These are phyloP conservation scores for Termitomyces sp. DNA, from an alignment of 768 basidiomycete species.

Conservation along the genomic window DNA sequence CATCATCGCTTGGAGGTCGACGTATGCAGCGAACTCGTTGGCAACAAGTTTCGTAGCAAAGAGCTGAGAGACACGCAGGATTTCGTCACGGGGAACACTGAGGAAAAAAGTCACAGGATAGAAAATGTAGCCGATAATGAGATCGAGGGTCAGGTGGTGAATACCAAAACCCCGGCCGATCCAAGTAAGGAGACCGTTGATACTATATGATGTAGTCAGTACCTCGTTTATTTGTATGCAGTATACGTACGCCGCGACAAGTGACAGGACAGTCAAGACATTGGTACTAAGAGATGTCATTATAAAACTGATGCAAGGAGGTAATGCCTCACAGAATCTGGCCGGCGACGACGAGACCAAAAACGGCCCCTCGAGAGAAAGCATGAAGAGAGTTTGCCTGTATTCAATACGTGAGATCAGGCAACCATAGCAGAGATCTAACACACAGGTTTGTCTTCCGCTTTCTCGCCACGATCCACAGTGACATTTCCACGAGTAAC, in stretches of 20 bases:
- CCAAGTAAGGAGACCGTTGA: conserved; percentile 88
- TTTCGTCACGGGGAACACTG: conserved; percentile 77
- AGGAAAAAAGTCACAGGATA: conserved; percentile 83
- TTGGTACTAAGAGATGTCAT: conserved; percentile 48
- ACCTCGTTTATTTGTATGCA: neutral
- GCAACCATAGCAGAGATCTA: neutral
- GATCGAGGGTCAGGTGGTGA: conserved; percentile 74
- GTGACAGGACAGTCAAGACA: conserved; percentile 78
- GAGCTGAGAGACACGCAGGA: conserved; percentile 72
- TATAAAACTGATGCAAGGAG: conserved; percentile 4
- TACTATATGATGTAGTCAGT: conserved; percentile 15
- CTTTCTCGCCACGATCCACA: conserved; percentile 69
- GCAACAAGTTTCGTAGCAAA: conserved; percentile 85
- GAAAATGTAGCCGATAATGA: conserved; percentile 82
- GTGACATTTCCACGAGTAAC: conserved; percentile 78
- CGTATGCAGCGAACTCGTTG: conserved; percentile 83
- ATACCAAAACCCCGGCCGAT: conserved; percentile 84
- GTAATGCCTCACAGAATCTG: conserved; percentile 63
- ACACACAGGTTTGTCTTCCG: conserved; percentile 48
- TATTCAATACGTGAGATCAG: neutral
- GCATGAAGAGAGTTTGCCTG: conserved; percentile 81
- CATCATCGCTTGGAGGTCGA: conserved; percentile 47
- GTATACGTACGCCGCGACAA: conserved; percentile 52
- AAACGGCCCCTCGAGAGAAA: conserved; percentile 79
- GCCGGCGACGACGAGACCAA: conserved; percentile 82